Evolutionary conservation across 208 protist genomes (phyloP), one percentile per base, ranked within the genome.

Genomic region (Borovskyia barvae): DNA sequence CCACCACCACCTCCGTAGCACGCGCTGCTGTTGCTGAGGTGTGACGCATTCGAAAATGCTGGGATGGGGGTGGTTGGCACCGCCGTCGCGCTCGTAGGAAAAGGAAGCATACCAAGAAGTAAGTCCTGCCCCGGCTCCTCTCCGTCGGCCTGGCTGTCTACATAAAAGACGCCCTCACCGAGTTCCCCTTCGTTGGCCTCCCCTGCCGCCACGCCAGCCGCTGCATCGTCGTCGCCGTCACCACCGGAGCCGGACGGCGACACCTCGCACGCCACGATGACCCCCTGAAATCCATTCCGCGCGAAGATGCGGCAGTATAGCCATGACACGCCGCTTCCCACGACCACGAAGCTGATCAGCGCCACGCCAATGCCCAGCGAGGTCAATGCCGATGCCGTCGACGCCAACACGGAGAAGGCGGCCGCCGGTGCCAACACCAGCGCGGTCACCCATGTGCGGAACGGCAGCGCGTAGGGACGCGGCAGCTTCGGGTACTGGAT

Each of bases 281-380:
- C 81, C 25, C 85, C 85, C 40, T 92, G 85, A 41, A 92, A 92
- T 40, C 85, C 85, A 58, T 87, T 80, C 41, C 47, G 67, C 19
- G 77, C 85, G 41, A 87, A 73, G 37, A 82, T 63, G 47, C 74
- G 77, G 66, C 85, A 92, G 69, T 92, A 92, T 39, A 89, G 19
- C 60, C 76, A 92, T 24, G 85, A 89, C 5, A 86, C 30, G 11
- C 32, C 57, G 29, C 43, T 64, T 5, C 81, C 85, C n/a, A 60
- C 67, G 17, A 87, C 66, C 1, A 92, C 47, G 57, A 85, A 92
- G 33, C 66, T 28, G 12, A 82, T 62, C 12, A 86, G 58, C 14
- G 85, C 70, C 11, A 92, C 66, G 19, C 75, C 72, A 32, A 92
- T 92, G 15, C 71, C 72, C 22, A 81, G 54, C 3, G 79, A 83